Percentiles rank a stretch among this genome's conserved stretches.
Evolutionary conservation across 768 basidiomycete species (phyloP).

Genomic region (Amanita phalloides): DNA sequence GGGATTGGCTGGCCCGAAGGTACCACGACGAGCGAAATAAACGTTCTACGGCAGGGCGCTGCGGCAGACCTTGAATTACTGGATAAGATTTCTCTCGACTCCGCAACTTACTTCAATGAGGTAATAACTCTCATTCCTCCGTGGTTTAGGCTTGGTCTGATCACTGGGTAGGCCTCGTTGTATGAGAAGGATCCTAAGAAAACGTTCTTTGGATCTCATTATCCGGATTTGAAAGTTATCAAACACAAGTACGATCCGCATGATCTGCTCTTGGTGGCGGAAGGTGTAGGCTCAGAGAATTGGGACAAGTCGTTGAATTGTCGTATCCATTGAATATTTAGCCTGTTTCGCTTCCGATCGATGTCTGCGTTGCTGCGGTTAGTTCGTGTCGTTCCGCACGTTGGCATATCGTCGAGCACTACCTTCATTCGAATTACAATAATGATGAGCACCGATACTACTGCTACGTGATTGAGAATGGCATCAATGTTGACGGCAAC

Average conservation of each 20-base stretch:
- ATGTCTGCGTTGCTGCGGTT: too few species aligned
- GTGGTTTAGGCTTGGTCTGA: neutral
- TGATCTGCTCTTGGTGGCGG: slow-evolving; percentile 31
- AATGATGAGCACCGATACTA: too few species aligned
- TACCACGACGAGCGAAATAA: neutral
- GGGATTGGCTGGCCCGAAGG: slow-evolving; percentile 13
- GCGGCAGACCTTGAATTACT: slow-evolving; percentile 14
- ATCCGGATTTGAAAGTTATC: slow-evolving; percentile 25
- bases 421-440: too few species aligned
- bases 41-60: slow-evolving; percentile 6
- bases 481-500: neutral
- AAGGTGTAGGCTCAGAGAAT: slow-evolving; percentile 40
- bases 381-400: too few species aligned
- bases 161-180: slow-evolving; percentile 24
- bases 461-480: too few species aligned
- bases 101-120: slow-evolving; percentile 41
- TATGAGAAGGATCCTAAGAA: slow-evolving; percentile 28
- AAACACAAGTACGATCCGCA: slow-evolving; percentile 35
- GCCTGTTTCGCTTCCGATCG: too few species aligned
- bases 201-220: slow-evolving; percentile 37
- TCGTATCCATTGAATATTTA: neutral
- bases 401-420: too few species aligned
- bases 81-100: slow-evolving; percentile 18
- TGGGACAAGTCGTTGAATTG: slow-evolving; percentile 26
- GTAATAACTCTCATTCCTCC: slow-evolving; percentile 13